Percentiles rank a stretch among this genome's conserved stretches.
phyloP scores from a whole-genome alignment of 1,284 basidiomycete genomes.

The Ceratobasidium sp. region DNA sequence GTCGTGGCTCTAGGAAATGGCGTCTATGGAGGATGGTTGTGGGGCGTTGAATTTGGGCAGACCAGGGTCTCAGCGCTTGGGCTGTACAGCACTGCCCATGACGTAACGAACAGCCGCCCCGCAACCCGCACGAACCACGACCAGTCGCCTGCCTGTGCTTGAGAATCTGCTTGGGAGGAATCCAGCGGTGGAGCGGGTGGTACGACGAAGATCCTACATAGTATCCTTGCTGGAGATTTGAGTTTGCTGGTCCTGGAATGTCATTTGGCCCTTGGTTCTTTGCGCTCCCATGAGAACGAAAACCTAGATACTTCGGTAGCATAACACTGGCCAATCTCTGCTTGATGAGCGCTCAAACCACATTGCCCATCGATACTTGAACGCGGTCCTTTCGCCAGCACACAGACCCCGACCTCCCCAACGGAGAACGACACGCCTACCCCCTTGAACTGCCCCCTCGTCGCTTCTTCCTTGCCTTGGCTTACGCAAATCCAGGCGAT shows the following conservation, averaged over 20 bases:
- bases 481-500: not conserved
- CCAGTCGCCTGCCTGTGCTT: not conserved
- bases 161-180: not conserved
- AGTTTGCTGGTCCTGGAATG: not conserved
- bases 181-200: not conserved
- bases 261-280: slow-evolving; percentile 1
- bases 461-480: not conserved
- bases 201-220: not conserved
- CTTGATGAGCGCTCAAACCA: not conserved
- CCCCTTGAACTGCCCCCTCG: not conserved
- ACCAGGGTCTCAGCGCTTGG: slow-evolving; percentile 16
- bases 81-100: slow-evolving; percentile 6
- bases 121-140: slow-evolving; percentile 10
- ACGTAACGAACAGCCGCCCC: slow-evolving; percentile 4
- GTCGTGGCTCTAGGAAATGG: not conserved
- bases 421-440: not conserved
- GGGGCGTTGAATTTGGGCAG: slow-evolving; percentile 1
- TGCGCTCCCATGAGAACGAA: not conserved
- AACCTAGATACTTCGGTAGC: not conserved
- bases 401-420: not conserved
- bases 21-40: slow-evolving; percentile 7
- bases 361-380: not conserved
- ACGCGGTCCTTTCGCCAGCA: not conserved
- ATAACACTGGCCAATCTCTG: not conserved
- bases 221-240: not conserved